Conservation (phyloP, 169 alveolate species). For the Toxoplasma gondii region DNA sequence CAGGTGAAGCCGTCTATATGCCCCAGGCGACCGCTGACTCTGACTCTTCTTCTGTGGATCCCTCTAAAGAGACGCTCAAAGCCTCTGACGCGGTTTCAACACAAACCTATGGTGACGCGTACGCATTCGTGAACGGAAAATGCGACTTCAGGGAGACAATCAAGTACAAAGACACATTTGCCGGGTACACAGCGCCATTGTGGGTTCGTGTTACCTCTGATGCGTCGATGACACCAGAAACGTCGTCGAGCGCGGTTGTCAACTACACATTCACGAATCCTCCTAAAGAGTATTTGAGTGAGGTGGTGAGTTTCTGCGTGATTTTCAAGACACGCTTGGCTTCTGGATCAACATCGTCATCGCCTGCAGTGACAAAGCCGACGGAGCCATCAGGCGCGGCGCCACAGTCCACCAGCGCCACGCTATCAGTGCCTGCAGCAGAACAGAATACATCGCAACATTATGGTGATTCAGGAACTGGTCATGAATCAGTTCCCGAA, state of each 20-base stretch:
- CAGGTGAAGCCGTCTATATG: not conserved
- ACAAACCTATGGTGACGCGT: not conserved
- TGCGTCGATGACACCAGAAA: not conserved
- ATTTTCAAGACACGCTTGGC: not conserved
- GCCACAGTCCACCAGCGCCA: too few relatives aligned
- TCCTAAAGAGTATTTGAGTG: not conserved
- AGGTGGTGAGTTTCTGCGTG: constrained; percentile 9
- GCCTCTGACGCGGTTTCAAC: not conserved
- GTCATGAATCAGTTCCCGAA: too few relatives aligned
- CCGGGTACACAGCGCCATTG: not conserved
- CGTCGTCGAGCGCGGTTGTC: not conserved
- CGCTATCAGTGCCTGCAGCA: too few relatives aligned
- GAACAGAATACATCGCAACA: too few relatives aligned
- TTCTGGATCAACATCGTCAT: too few relatives aligned
- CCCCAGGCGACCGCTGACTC: not conserved
- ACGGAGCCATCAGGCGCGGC: too few relatives aligned
- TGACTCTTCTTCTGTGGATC: not conserved
- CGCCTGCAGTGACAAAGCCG: too few relatives aligned
- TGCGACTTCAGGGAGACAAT: not conserved
- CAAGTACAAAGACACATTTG: not conserved
- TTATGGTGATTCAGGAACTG: too few relatives aligned
- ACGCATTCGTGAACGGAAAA: not conserved
- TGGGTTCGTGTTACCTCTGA: not conserved
- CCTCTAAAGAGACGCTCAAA: not conserved
- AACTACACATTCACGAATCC: not conserved